phyloP scores from a whole-genome alignment of 73 alveolate genomes.

The Tetrahymena malaccensis region DNA sequence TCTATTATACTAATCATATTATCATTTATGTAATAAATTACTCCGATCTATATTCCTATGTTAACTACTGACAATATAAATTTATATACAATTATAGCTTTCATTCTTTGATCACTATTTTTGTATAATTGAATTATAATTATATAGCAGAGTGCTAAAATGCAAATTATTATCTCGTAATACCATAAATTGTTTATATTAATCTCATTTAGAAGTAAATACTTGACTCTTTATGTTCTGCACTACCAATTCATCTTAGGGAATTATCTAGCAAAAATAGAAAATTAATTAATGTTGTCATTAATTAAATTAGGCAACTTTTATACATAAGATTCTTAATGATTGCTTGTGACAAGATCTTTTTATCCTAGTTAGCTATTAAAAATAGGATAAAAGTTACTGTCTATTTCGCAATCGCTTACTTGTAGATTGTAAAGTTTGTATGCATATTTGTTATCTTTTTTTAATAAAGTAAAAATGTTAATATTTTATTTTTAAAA shows the following conservation, averaged over 20 bases:
- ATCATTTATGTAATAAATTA: neutral
- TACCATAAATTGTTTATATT: neutral
- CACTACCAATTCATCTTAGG: neutral
- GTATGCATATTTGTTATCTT: neutral
- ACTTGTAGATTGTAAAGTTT: neutral
- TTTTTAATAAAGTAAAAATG: neutral
- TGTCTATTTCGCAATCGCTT: neutral
- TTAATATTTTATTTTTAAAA: neutral
- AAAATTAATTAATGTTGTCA: neutral
- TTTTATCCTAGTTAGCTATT: neutral
- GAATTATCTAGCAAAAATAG: neutral
- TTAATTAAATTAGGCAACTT: neutral
- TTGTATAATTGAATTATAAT: neutral
- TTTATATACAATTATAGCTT: neutral
- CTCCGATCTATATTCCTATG: neutral
- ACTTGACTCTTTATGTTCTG: neutral
- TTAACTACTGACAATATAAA: neutral
- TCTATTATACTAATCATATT: neutral
- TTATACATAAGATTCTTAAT: neutral
- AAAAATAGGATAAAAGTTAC: neutral
- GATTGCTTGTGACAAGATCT: neutral
- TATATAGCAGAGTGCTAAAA: neutral
- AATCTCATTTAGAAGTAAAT: neutral
- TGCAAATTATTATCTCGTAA: neutral
- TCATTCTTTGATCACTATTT: neutral